Evolutionary conservation across 176 grass and related monocot genomes (phyloP).

Genomic region (Ensete glaucum): DNA sequence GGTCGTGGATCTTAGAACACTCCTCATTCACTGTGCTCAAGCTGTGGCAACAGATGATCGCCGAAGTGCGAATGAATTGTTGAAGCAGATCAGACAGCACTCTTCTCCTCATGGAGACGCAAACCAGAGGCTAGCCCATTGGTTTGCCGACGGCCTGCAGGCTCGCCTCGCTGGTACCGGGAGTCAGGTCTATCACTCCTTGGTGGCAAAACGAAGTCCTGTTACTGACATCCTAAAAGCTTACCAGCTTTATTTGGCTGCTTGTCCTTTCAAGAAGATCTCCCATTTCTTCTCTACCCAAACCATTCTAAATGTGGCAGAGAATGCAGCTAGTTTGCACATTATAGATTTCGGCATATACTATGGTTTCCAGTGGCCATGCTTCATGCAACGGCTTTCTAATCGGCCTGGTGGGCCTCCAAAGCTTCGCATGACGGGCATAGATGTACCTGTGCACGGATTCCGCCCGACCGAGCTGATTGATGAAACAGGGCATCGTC

Average conservation of each 20-base stretch:
- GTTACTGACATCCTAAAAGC: constrained; percentile 25
- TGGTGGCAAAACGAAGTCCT: constrained; percentile 19
- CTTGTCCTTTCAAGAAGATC: constrained; percentile 20
- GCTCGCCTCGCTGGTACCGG: constrained; percentile 7
- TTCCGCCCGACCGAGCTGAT: constrained; percentile 40
- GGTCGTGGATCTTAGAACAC: constrained; percentile 2
- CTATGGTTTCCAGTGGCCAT: constrained; percentile 38
- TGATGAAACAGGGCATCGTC: constrained; percentile 38
- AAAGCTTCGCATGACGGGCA: constrained; percentile 33
- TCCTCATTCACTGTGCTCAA: constrained; percentile 6
- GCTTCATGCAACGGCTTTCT: constrained; percentile 9
- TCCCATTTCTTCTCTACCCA: not conserved
- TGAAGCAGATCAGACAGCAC: constrained; percentile 6
- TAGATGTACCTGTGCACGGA: constrained; percentile 34
- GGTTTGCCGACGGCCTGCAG: constrained; percentile 4
- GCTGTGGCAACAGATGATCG: not conserved
- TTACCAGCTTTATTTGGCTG: constrained; percentile 21
- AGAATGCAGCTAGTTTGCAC: constrained; percentile 26
- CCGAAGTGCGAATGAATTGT: not conserved
- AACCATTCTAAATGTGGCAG: constrained; percentile 6
- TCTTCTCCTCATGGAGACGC: constrained; percentile 9
- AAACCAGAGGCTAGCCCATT: constrained; percentile 12
- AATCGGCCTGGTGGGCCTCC: constrained; percentile 31
- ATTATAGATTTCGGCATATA: constrained; percentile 29
- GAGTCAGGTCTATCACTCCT: constrained; percentile 25